phyloP scores from a whole-genome alignment of 495 filamentous ascomycete genomes.

The Cetradonia linearis region DNA sequence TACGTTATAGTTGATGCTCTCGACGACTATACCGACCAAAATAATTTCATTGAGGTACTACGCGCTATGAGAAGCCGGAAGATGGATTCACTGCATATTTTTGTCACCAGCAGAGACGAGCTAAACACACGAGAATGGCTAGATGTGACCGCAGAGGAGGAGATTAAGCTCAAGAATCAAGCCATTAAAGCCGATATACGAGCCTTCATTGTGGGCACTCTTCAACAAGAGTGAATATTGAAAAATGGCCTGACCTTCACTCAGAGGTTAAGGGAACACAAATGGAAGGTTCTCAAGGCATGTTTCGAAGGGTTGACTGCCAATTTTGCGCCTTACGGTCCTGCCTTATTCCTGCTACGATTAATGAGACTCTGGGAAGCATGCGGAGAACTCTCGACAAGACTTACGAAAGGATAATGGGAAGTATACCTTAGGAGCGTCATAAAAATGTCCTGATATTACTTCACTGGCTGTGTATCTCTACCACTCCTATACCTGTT shows the following conservation, averaged over 20 bases:
- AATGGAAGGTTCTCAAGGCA: neutral
- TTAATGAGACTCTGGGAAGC: conserved; percentile 26
- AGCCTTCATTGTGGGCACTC: neutral
- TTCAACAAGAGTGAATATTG: neutral
- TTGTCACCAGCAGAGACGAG: neutral
- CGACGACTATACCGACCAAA: neutral
- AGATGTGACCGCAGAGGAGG: neutral
- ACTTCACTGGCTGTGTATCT: neutral
- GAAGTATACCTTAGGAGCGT: conserved; percentile 17
- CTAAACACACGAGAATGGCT: neutral
- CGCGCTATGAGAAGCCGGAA: neutral
- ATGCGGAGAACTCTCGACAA: conserved; percentile 30
- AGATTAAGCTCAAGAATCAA: neutral
- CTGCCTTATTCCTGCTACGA: conserved; percentile 23
- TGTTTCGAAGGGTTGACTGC: conserved; percentile 35
- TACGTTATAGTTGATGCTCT: neutral
- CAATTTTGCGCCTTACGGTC: conserved; percentile 30
- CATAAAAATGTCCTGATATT: neutral
- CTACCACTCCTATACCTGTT: neutral
- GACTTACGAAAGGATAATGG: conserved; percentile 31
- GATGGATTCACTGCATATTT: neutral
- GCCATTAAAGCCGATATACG: neutral
- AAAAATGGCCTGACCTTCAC: neutral
- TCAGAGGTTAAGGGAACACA: neutral
- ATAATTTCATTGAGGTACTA: neutral